Evolutionary conservation across 164 flowering plant genomes (phyloP), one percentile per base, ranked within the genome.

Genomic region (Nymphaea thermarum): DNA sequence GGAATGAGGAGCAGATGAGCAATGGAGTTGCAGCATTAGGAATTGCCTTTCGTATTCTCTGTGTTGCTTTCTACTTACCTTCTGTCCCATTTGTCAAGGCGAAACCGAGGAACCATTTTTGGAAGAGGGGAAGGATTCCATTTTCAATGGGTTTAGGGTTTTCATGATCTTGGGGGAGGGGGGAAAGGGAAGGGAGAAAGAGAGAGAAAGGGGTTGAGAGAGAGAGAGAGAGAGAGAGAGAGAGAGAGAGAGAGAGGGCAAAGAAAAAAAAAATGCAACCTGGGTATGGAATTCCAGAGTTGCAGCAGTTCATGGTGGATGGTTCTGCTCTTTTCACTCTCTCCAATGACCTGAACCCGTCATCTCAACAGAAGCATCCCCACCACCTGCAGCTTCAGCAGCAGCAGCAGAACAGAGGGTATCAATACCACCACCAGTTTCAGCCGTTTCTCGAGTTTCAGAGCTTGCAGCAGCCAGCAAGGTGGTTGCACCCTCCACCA

Each of bases 241-340:
- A 25, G 64, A 41, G 70, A 4, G 47, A 44, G 43, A 44, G 62
- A 18, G 44, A 42, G 36, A 41, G 44, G 64, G 55, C 42, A 25
- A 25, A 25, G n/a, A 25, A 25, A 1, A 25, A 25, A 25, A 60
- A 69, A 67, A 78, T 75, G 80, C 80, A 78, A 67, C 69, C 77
- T 45, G 71, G 67, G 43, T 75, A 70, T 66, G 78, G 72, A 43
- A 66, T 44, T 1, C 44, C 74, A 43, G 72, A 71, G 51, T 51
- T 69, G 4, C 77, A 77, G 67, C 80, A 75, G 43, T 68, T 72
- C 55, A 60, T 75, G 67, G 68, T 62, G 6, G 75, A 65, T 44
- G 64, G 67, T 6, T 71, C 53, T 66, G 67, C 67, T 43, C 64
- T 75, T 2, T 71, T 76, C 3, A 63, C 71, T 51, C 69, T 75